phyloP scores from a whole-genome alignment of 768 basidiomycete genomes.

The Lactifluus piperatus region DNA sequence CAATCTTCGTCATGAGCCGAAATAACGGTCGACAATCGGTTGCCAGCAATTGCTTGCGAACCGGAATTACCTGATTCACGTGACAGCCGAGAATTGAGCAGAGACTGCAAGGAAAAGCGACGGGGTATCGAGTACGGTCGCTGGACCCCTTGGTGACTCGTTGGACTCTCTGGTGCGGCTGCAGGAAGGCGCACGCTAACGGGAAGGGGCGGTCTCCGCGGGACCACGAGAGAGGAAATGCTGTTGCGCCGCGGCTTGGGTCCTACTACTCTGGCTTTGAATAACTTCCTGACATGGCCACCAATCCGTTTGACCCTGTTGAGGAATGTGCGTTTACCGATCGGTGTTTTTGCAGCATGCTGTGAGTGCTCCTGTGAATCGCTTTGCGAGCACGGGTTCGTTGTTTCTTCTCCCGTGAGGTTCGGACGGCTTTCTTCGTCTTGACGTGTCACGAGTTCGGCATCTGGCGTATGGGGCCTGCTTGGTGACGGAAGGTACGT shows the following conservation, averaged over 20 bases:
- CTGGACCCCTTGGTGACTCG: background rate
- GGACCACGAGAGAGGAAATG: background rate
- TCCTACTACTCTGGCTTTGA: slow-evolving; percentile 7
- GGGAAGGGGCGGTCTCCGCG: background rate
- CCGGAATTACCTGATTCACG: background rate
- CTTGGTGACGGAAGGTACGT: slow-evolving; percentile 5
- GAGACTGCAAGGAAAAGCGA: slow-evolving; percentile 18
- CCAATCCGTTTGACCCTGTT: slow-evolving; percentile 15
- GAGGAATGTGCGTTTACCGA: slow-evolving; percentile 14
- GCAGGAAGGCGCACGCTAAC: slow-evolving; percentile 9
- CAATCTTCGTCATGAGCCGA: slow-evolving; percentile 2
- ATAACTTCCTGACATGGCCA: slow-evolving; percentile 13
- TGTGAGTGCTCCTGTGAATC: background rate
- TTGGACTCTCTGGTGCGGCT: slow-evolving; percentile 2
- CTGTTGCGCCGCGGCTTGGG: slow-evolving; percentile 5
- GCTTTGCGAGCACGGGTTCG: background rate
- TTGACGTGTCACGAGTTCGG: background rate
- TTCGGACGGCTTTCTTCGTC: background rate
- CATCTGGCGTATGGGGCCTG: background rate
- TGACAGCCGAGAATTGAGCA: slow-evolving; percentile 8
- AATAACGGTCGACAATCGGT: slow-evolving; percentile 6
- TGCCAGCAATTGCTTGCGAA: background rate
- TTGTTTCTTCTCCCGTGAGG: background rate
- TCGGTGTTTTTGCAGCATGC: background rate
- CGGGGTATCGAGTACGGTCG: background rate